Conservation (phyloP, 768 basidiomycete species). For the Coprinellus micaceus region DNA sequence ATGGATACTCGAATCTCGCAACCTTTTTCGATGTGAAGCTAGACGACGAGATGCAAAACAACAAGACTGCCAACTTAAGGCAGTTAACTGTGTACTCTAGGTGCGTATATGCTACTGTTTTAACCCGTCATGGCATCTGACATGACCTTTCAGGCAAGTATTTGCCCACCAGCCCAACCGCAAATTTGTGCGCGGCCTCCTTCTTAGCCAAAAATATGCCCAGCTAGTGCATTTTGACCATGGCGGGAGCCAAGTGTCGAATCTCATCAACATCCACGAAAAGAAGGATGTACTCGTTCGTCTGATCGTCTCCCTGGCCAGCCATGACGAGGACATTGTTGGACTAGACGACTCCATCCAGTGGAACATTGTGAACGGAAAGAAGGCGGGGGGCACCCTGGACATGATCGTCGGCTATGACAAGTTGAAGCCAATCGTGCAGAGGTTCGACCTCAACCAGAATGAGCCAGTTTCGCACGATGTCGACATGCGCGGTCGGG, state of each 20-base stretch:
- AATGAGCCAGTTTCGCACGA: background rate
- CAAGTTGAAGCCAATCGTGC: background rate
- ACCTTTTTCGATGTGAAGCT: background rate
- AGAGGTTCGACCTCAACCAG: background rate
- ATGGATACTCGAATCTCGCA: background rate
- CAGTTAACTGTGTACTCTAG: background rate
- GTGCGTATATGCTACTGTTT: background rate
- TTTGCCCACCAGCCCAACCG: background rate
- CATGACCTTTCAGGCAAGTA: background rate
- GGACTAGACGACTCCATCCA: background rate
- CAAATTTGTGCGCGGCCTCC: background rate
- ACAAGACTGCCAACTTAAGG: background rate
- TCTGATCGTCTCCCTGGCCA: background rate
- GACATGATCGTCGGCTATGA: background rate
- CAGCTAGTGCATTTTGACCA: background rate
- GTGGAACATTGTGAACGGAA: background rate
- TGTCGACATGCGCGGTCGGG: background rate
- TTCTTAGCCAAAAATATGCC: background rate
- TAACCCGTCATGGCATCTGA: background rate
- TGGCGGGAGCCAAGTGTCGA: background rate
- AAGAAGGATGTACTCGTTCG: background rate
- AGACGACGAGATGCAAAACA: background rate
- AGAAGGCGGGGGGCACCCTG: background rate
- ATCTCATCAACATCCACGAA: background rate
- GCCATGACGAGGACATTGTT: background rate